A percentile compares a stretch with the other conserved stretches of the same genome.
Evolutionary conservation across 306 rosid species (phyloP).

Genomic region (Prinsepia uniflora): DNA sequence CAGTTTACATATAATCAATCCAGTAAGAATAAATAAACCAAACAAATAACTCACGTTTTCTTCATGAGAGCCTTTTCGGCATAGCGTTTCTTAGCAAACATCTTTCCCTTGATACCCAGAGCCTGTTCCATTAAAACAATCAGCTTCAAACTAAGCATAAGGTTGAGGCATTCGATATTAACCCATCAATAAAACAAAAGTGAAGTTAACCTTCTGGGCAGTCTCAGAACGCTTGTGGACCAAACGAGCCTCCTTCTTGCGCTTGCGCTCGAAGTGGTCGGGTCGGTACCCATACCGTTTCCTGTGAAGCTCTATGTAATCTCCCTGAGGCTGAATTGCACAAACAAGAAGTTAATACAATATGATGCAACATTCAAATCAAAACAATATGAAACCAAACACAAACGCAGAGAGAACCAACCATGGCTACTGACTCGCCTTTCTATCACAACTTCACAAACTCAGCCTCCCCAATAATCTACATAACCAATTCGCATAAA

Average conservation of each 20-base stretch:
- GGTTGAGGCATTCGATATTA: not conserved
- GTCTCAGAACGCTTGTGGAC: constrained; percentile 69
- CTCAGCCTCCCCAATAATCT: too few species aligned
- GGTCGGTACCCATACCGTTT: constrained; percentile 80
- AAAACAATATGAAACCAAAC: too few species aligned
- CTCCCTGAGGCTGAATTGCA: constrained; percentile 82
- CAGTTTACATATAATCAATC: too few species aligned
- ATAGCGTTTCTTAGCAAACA: constrained; percentile 79
- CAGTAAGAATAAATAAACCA: not conserved
- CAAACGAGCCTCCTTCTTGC: constrained; percentile 87
- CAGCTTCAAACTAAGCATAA: not conserved
- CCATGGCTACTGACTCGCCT: too few species aligned
- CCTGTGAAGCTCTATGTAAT: constrained; percentile 85
- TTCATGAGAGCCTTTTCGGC: constrained; percentile 84
- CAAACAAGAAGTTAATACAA: not conserved
- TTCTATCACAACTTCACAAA: too few species aligned
- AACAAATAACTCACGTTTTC: constrained; percentile 62
- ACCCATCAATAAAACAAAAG: not conserved
- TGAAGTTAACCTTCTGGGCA: constrained; percentile 66
- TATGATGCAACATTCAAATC: too few species aligned
- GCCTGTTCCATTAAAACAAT: constrained; percentile 36
- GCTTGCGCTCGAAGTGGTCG: constrained; percentile 86
- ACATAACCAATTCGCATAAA: too few species aligned
- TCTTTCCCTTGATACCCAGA: constrained; percentile 78
- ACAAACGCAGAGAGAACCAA: too few species aligned